These are phyloP conservation scores for Iris pallida DNA, from an alignment of 116 monocot species.

Conservation along the genomic window DNA sequence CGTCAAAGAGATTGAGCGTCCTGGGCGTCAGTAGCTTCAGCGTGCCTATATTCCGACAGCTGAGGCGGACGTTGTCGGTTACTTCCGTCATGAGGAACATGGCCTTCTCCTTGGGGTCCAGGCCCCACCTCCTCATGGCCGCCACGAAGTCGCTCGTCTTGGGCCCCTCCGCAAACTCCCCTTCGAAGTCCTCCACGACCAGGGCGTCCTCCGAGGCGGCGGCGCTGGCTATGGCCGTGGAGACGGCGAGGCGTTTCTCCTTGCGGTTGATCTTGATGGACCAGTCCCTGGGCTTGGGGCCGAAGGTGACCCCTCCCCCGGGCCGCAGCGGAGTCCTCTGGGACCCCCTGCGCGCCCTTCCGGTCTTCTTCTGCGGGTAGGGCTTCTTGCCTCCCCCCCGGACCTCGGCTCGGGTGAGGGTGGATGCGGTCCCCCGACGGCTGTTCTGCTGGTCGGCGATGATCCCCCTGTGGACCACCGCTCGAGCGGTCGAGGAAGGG, in stretches of 20 bases:
- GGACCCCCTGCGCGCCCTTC: constrained; percentile 77
- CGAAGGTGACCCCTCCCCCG: constrained; percentile 89
- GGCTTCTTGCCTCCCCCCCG: constrained; percentile 87
- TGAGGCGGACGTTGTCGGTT: constrained; percentile 51
- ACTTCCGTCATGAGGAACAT: constrained; percentile 70
- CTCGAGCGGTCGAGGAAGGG: constrained; percentile 68
- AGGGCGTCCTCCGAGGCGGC: too few species aligned
- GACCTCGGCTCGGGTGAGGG: constrained; percentile 89
- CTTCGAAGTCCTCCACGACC: too few species aligned
- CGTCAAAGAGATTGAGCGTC: constrained; percentile 84
- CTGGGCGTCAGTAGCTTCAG: constrained; percentile 88
- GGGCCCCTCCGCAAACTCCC: too few species aligned
- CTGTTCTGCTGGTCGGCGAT: constrained; percentile 70
- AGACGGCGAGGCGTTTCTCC: constrained; percentile 90
- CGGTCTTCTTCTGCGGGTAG: constrained; percentile 86
- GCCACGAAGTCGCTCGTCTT: constrained; percentile 76
- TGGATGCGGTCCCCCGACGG: constrained; percentile 92
- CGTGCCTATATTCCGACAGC: constrained; percentile 78
- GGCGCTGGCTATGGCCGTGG: constrained; percentile 83
- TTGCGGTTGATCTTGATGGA: constrained; percentile 96
- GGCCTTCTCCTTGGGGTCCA: constrained; percentile 75
- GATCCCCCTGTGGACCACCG: constrained; percentile 88
- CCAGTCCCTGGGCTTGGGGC: constrained; percentile 95
- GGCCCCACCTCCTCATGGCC: constrained; percentile 72
- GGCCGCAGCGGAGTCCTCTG: constrained; percentile 88